These are phyloP conservation scores for Priceomyces castillae DNA, from an alignment of 805 yeast species.

Conservation along the genomic window DNA sequence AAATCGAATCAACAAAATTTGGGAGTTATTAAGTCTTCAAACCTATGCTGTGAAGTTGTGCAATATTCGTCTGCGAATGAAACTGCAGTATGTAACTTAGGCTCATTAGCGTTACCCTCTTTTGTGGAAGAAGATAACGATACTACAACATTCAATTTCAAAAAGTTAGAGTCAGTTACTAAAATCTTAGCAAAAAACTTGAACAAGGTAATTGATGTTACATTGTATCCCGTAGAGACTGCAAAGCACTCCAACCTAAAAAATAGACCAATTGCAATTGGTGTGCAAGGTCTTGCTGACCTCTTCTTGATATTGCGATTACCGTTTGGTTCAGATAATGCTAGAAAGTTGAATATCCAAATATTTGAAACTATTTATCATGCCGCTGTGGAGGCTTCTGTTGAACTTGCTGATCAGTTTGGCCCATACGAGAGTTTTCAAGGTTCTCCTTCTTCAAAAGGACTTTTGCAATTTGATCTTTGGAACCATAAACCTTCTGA, in stretches of 20 bases:
- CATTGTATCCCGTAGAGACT: constrained; percentile 77
- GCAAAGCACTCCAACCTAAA: constrained; percentile 74
- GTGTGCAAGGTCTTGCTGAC: constrained; percentile 98
- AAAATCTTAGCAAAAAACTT: constrained; percentile 78
- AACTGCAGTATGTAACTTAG: constrained; percentile 93
- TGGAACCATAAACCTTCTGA: constrained; percentile 81
- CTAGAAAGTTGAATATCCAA: constrained; percentile 71
- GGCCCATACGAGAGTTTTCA: constrained; percentile 73
- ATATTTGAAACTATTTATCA: constrained; percentile 96
- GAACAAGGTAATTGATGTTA: constrained; percentile 80
- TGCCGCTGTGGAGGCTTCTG: constrained; percentile 84
- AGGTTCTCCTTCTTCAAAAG: constrained; percentile 91
- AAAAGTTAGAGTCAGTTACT: constrained; percentile 67
- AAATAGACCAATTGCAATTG: constrained; percentile 93
- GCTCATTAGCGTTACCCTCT: constrained; percentile 84
- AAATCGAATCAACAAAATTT: constrained; percentile 90
- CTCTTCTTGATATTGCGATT: constrained; percentile 73
- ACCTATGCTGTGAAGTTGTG: constrained; percentile 90
- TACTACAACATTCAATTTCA: constrained; percentile 62
- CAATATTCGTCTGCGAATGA: constrained; percentile 92
- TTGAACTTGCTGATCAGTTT: constrained; percentile 66
- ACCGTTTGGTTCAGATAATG: constrained; percentile 83
- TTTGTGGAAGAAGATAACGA: constrained; percentile 44
- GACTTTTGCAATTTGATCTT: constrained; percentile 79
- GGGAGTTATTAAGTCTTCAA: constrained; percentile 90